Conservation (phyloP, 1,139 yeast species). For the Pneumocystis carinii region DNA sequence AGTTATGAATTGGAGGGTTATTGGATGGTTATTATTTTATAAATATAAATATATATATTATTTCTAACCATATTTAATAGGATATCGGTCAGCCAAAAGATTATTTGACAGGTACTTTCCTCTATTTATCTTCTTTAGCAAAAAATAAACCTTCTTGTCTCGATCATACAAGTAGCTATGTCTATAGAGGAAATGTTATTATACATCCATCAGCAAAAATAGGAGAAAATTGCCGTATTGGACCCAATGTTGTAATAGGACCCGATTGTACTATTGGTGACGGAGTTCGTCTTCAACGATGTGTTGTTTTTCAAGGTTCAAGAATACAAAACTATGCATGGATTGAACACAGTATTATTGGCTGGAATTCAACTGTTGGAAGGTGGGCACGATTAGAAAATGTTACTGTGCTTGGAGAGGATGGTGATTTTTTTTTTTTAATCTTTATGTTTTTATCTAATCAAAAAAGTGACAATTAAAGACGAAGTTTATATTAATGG, state of each 20-base stretch:
- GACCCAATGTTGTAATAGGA: conserved; percentile 96
- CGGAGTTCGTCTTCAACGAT: conserved; percentile 96
- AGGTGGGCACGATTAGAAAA: conserved; percentile 99
- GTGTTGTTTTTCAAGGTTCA: conserved; percentile 83
- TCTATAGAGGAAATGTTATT: conserved; percentile 86
- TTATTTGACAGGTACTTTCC: conserved; percentile 89
- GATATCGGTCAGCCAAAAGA: conserved; percentile 99
- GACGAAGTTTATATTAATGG: conserved; percentile 90
- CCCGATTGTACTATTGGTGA: conserved; percentile 93
- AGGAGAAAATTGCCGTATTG: conserved; percentile 85
- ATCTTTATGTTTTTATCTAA: background rate
- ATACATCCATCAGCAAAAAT: conserved; percentile 92
- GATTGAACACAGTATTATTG: conserved; percentile 94
- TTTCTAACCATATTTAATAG: background rate
- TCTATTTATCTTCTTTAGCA: conserved; percentile 75
- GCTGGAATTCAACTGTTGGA: conserved; percentile 98
- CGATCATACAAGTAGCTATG: conserved; percentile 44
- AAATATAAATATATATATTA: background rate
- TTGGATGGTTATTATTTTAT: conserved; percentile 56
- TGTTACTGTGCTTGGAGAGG: conserved; percentile 96
- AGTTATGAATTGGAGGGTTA: conserved; percentile 96
- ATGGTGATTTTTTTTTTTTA: conserved; percentile 53
- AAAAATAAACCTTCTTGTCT: conserved; percentile 64
- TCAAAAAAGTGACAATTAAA: conserved; percentile 27
- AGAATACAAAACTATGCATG: conserved; percentile 93